Conservation (phyloP, 805 yeast genomes). For the Kuraishia borneana region DNA sequence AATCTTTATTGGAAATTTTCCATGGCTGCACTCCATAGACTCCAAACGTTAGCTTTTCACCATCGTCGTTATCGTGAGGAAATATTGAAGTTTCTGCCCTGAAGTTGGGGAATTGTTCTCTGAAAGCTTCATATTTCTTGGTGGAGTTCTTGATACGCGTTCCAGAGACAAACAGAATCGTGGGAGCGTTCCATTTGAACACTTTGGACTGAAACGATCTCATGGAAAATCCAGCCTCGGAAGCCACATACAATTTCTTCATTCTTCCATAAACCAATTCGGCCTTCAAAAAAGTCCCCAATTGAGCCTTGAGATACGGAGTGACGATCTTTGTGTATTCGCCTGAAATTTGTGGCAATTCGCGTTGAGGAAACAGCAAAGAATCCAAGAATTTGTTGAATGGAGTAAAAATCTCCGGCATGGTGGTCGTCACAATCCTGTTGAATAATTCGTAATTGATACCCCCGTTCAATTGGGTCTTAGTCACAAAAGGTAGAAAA, state of each 20-base stretch:
- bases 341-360: conserved; percentile 5
- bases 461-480: conserved; percentile 7
- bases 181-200: conserved; percentile 86
- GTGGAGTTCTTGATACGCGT: conserved; percentile 33
- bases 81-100: conserved; percentile 7
- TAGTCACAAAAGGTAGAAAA: conserved; percentile 28
- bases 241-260: conserved; percentile 57
- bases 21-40: conserved; percentile 64
- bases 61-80: conserved; percentile 14
- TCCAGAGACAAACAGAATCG: conserved; percentile 63
- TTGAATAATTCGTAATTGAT: conserved; percentile 23
- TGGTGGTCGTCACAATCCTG: conserved; percentile 16
- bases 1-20: conserved; percentile 58
- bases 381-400: conserved; percentile 31
- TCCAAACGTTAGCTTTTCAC: conserved; percentile 45
- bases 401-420: conserved; percentile 34
- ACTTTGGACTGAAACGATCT: conserved; percentile 75
- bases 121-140: conserved; percentile 40
- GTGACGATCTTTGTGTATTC: conserved; percentile 25
- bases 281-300: conserved; percentile 24
- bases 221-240: conserved; percentile 79
- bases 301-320: conserved; percentile 22
- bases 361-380: conserved; percentile 19
- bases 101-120: conserved; percentile 33
- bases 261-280: conserved; percentile 34